These are phyloP conservation scores for Trypanosoma boissoni DNA, from an alignment of 208 protist species.

Conservation along the genomic window DNA sequence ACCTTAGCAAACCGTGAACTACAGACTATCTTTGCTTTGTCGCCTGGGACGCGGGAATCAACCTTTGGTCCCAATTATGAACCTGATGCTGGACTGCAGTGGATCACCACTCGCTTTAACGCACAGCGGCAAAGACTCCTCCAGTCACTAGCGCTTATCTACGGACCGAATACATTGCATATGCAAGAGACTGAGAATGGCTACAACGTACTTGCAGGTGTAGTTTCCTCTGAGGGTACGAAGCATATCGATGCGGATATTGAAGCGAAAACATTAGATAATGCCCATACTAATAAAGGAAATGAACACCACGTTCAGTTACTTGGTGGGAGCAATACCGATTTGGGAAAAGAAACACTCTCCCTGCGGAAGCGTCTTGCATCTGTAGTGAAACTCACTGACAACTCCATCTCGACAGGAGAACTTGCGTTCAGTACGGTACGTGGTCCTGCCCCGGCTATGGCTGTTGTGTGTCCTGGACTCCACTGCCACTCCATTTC, in stretches of 20 bases:
- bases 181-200: not conserved
- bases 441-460: not conserved
- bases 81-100: not conserved
- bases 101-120: constrained; percentile 10
- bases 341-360: not conserved
- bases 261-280: not conserved
- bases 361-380: not conserved
- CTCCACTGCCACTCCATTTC: not conserved
- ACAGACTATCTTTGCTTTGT: constrained; percentile 12
- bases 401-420: not conserved
- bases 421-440: not conserved
- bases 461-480: not conserved
- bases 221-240: not conserved
- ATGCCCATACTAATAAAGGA: not conserved
- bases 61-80: constrained; percentile 16
- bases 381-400: not conserved
- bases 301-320: not conserved
- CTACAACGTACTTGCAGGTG: not conserved
- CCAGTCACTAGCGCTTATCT: not conserved
- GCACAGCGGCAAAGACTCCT: constrained; percentile 1
- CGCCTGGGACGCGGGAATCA: constrained; percentile 3
- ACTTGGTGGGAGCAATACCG: not conserved
- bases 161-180: not conserved
- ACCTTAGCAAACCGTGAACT: constrained; percentile 14
- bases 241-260: too few relatives aligned